phyloP scores from a whole-genome alignment of 306 rosid genomes.

The Betula pendula region DNA sequence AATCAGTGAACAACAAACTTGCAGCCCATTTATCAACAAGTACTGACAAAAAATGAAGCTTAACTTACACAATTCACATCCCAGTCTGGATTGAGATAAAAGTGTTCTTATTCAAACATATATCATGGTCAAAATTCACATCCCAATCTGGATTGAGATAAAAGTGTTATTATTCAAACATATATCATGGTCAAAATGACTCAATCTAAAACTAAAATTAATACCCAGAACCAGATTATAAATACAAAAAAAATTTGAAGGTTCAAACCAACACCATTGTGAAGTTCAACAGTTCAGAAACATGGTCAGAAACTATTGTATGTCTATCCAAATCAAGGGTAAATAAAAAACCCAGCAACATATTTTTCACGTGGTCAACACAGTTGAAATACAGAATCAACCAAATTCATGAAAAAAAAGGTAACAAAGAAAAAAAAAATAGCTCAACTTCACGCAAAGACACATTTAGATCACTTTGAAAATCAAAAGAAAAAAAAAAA shows the following conservation, averaged over 20 bases:
- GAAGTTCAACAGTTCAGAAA: constrained; percentile 7
- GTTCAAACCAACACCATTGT: constrained; percentile 10
- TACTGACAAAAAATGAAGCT: neutral
- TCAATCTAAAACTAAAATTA: neutral
- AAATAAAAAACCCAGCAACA: constrained; percentile 8
- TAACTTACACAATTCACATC: constrained; percentile 1
- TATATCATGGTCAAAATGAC: neutral
- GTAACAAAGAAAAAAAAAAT: neutral
- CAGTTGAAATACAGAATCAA: neutral
- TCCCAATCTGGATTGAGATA: constrained; percentile 2
- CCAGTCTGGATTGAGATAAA: neutral
- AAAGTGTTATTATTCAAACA: neutral
- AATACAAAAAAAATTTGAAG: neutral
- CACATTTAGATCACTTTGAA: constrained; percentile 1
- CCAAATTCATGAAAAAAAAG: constrained; percentile 3
- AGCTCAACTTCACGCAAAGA: neutral
- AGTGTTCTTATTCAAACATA: neutral
- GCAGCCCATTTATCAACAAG: constrained; percentile 27
- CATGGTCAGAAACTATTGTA: constrained; percentile 19
- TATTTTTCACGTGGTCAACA: constrained; percentile 18
- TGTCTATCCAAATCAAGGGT: constrained; percentile 20
- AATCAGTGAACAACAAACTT: constrained; percentile 25
- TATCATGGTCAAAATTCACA: constrained; percentile 7
- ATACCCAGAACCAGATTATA: neutral
- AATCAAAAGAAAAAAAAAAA: constrained; percentile 3